phyloP scores from a whole-genome alignment of 1,139 yeast species.

The Sugiyamaella japonica region DNA sequence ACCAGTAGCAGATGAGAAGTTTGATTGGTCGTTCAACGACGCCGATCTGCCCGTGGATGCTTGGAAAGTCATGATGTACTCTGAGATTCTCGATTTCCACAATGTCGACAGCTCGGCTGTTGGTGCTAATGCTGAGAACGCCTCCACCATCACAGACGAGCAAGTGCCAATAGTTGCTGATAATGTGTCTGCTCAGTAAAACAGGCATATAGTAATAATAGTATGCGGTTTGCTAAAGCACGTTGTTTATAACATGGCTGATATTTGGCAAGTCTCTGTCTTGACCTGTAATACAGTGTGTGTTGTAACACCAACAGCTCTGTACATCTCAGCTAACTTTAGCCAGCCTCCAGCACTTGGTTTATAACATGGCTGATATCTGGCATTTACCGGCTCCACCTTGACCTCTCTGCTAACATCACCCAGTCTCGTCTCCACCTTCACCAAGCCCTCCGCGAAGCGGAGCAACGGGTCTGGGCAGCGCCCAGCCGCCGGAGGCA shows the following conservation, averaged over 20 bases:
- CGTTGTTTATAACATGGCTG: no score
- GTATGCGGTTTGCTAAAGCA: not conserved
- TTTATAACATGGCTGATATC: no score
- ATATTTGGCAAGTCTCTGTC: no score
- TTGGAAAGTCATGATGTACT: slow-evolving; percentile 99
- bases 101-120: slow-evolving; percentile 51
- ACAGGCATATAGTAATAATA: not conserved
- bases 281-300: no score
- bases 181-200: slow-evolving; percentile 5
- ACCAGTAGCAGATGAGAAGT: slow-evolving; percentile 88
- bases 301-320: no score
- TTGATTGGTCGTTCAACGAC: slow-evolving; percentile 98
- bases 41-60: slow-evolving; percentile 97
- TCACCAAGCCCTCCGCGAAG: not conserved
- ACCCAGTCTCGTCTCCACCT: no score
- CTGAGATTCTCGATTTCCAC: slow-evolving; percentile 94
- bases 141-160: not conserved
- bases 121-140: not conserved
- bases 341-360: no score
- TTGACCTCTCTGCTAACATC: no score
- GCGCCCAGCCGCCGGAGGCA: not conserved
- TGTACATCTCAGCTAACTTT: no score
- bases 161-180: slow-evolving; percentile 10
- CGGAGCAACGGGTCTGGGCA: not conserved
- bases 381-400: no score